A percentile compares a stretch with the other conserved stretches of the same genome.
phyloP scores from a whole-genome alignment of 345 rosid species.

The Rhodamnia argentea region DNA sequence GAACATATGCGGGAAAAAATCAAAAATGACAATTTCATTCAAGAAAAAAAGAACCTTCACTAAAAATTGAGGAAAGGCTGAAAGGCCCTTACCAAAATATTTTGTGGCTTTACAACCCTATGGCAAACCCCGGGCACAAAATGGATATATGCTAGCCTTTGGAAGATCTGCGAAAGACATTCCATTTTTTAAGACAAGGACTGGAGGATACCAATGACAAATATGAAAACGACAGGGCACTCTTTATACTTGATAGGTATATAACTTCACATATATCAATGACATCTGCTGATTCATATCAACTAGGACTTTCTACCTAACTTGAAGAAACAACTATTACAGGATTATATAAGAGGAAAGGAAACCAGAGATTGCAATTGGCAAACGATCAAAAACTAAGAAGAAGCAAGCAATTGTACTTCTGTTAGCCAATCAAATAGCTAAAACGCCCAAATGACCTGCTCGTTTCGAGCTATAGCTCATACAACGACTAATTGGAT shows the following conservation, averaged over 20 bases:
- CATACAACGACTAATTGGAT: not conserved
- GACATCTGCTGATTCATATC: conserved; percentile 71
- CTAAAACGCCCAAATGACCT: not conserved
- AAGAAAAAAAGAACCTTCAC: not conserved
- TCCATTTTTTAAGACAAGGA: not conserved
- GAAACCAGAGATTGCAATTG: no score
- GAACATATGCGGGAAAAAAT: not conserved
- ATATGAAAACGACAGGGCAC: not conserved
- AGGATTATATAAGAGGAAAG: no score
- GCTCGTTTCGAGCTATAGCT: not conserved
- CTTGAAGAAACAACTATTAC: no score
- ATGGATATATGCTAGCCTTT: conserved; percentile 29
- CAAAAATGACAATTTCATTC: not conserved
- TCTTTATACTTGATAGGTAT: conserved; percentile 59
- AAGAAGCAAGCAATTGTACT: not conserved
- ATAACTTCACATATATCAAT: conserved; percentile 63
- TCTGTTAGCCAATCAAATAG: not conserved
- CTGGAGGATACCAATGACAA: not conserved
- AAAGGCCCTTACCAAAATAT: conserved; percentile 15
- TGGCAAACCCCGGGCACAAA: conserved; percentile 27
- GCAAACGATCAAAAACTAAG: no score
- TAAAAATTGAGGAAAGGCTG: not conserved
- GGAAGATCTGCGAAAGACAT: conserved; percentile 16
- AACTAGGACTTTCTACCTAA: no score
- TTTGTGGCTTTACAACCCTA: conserved; percentile 33